Evolutionary conservation across 2,329 filamentous ascomycete genomes (phyloP), one percentile per base, ranked within the genome.

Genomic region (Geosmithia flava): DNA sequence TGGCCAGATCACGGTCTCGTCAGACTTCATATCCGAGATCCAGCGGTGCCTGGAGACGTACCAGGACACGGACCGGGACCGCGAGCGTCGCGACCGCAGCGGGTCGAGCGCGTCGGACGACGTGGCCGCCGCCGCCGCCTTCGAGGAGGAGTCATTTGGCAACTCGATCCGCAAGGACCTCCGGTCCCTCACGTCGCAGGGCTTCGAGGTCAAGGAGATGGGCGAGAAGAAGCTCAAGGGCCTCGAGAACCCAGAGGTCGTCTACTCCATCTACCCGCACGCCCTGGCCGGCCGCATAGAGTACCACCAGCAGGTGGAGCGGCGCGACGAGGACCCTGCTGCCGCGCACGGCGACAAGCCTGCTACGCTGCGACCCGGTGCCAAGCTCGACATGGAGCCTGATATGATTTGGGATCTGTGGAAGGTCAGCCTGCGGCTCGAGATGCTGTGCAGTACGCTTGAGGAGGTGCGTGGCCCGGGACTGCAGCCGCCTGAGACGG

Each of bases 11-110:
- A 93, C 91, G 0, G 93, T 97, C 2, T 96, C 90, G 1, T 89
- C 89, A 1, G 93, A 98, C 63, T 97, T 97, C 66, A 95, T 98
- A 59, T 87, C 86, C 13, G 93, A 98, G 64, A 91, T 97, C 48
- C 88, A 95, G 61, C 81, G 89, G 41, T 93, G 88, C 54, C 76
- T 95, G 1, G 88, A 95, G 63, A 87, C 81, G 4, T 94, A 91
- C 60, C 87, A 91, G 51, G 91, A 97, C 55, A 80, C 76, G n/a
- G 84, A 93, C 51, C 79, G 85, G 29, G 33, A 27, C 23, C 23
- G 23, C 23, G 23, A 27, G 23, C 23, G 23, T 4, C 23, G 23
- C 23, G 23, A 27, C 23, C 23, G 23, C 23, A 75, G 71, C 27
- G 80, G 78, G 17, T 85, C 83, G 0, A 75, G 74, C 13, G 81